Base-by-base conservation (phyloP, 1,139 yeast genomes). In the Sugiyamaella grinbergsii region DNA sequence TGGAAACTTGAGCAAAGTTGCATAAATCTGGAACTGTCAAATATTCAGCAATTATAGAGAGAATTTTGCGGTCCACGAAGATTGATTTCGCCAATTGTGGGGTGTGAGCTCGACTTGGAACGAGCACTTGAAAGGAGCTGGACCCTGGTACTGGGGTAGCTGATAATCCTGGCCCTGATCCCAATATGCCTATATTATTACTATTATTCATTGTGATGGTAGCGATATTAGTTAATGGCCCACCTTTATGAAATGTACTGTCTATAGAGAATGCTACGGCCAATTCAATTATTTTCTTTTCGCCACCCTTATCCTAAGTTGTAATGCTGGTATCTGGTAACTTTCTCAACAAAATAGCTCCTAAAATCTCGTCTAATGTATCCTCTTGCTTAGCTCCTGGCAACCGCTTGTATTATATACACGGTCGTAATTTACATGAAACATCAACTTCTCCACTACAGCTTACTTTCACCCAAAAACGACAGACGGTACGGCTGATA, bases 1-100 rank as follows among this genome's bases (percentile, higher is more conserved):
- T 64, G 54, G 71, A 71, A 5, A 76, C 71, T 37, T 55, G 58
- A 8, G 69, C 64, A 28, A 64, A 55, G 8, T 52, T 47, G 18
- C 59, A 56, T 34, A 62, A 55, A 41, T 67, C 70, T 2, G 55
- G 50, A 6, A 65, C 61, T 11, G 65, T 50, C 41, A 69, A 53
- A 42, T 61, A 54, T 33, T 53, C 50, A 18, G 51, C 54, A 23
- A 59, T 50, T 40, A 13, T 37, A 10, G 42, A 19, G 11, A 44
- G n/a, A 20, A 44, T 37, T n/a, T 20, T 31, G 11, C 42, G 33
- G n/a, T 28, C 29, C 19, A 19, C n/a, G 11, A 24, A 34, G 13
- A 37, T 36, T 28, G 42, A 37, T 28, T 29, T 33, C 11, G 46
- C 4, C 4, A 40, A 8, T 22, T 24, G 42, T 11, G 47, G 38